phyloP scores from a whole-genome alignment of 2,329 filamentous ascomycete species.

The Pseudopithomyces chartarum region DNA sequence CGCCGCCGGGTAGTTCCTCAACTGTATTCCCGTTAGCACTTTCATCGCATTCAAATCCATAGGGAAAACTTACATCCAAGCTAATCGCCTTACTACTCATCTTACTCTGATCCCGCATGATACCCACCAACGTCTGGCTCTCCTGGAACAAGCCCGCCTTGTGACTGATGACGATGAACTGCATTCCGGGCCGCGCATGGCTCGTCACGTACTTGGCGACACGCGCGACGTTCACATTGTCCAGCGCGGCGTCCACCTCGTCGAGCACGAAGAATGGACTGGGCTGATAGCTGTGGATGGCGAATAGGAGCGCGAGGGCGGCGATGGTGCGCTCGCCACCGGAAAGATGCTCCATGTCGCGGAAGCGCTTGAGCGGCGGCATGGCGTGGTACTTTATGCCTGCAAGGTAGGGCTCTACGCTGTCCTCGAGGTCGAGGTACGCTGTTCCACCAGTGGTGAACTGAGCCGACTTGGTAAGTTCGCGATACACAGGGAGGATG shows the following conservation, averaged over 20 bases:
- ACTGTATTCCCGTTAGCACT: conserved; percentile 20
- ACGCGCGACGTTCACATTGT: conserved; percentile 95
- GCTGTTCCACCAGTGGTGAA: conserved; percentile 89
- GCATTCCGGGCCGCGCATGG: conserved; percentile 95
- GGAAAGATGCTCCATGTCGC: conserved; percentile 97
- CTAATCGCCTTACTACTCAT: conserved; percentile 93
- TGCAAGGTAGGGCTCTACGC: conserved; percentile 92
- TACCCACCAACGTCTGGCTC: conserved; percentile 92
- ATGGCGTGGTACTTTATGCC: conserved; percentile 99
- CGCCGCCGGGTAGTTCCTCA: conserved; percentile 32
- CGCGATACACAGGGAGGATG: conserved; percentile 91
- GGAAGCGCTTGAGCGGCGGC: conserved; percentile 96
- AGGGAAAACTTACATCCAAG: conserved; percentile 76
- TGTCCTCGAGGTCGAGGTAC: conserved; percentile 93
- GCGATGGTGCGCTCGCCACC: conserved; percentile 99
- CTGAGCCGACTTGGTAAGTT: conserved; percentile 86
- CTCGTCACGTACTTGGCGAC: conserved; percentile 96
- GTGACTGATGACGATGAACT: conserved; percentile 97
- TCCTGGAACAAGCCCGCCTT: conserved; percentile 96
- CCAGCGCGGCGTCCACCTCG: conserved; percentile 96
- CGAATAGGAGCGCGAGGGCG: conserved; percentile 92
- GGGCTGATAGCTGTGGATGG: conserved; percentile 94
- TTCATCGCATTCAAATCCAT: neutral
- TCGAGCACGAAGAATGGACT: conserved; percentile 97
- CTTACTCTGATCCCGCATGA: conserved; percentile 91